Evolutionary conservation across 345 rosid species (phyloP).

Genomic region (Pseudoturritis turrita): DNA sequence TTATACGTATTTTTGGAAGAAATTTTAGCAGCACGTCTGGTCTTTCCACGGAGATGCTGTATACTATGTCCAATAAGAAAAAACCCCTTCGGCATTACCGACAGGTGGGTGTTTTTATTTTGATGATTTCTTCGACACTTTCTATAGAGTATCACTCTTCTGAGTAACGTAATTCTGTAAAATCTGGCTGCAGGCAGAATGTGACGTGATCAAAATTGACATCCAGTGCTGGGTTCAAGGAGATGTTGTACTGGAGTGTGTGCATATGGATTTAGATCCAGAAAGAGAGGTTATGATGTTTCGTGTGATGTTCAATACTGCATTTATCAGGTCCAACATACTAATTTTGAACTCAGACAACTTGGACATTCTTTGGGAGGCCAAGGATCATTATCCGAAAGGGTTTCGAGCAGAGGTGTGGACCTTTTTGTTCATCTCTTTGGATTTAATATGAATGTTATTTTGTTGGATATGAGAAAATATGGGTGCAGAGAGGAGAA

Average conservation of each 20-base stretch:
- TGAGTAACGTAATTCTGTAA: slow-evolving; percentile 8
- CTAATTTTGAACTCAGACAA: slow-evolving; percentile 89
- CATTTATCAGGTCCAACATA: slow-evolving; percentile 97
- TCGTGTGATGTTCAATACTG: slow-evolving; percentile 94
- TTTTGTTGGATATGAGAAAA: slow-evolving; percentile 11
- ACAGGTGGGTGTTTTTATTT: slow-evolving; percentile 48
- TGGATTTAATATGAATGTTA: neutral
- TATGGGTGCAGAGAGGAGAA: slow-evolving; percentile 2
- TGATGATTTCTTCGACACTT: neutral
- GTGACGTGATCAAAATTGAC: slow-evolving; percentile 95
- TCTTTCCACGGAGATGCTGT: slow-evolving; percentile 87
- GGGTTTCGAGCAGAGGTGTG: slow-evolving; percentile 92
- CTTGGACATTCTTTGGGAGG: slow-evolving; percentile 96
- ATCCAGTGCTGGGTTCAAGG: slow-evolving; percentile 97
- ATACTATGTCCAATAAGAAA: slow-evolving; percentile 71
- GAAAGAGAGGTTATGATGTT: slow-evolving; percentile 99
- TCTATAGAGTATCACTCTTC: neutral
- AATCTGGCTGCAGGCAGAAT: slow-evolving; percentile 65
- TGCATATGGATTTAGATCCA: slow-evolving; percentile 85
- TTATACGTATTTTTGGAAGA: slow-evolving; percentile 91
- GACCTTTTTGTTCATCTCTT: neutral
- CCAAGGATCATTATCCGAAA: slow-evolving; percentile 89
- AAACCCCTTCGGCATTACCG: slow-evolving; percentile 70
- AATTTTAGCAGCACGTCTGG: slow-evolving; percentile 53
- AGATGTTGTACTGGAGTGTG: slow-evolving; percentile 94